Evolutionary conservation across 1,139 yeast species (phyloP), one percentile per base, ranked within the genome.

Genomic region (Meyerozyma elateridarum): DNA sequence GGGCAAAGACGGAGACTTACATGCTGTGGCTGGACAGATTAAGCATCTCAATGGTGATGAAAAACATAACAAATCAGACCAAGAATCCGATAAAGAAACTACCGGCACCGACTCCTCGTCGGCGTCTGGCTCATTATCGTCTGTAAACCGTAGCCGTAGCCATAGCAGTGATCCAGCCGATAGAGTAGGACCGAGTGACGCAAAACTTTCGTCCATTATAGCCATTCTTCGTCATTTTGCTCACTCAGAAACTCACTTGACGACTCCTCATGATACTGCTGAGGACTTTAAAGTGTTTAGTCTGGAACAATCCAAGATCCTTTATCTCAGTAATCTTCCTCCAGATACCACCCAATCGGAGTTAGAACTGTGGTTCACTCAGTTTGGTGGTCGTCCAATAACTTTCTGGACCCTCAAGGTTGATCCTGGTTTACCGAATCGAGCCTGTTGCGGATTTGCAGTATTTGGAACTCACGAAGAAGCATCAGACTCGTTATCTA

Each of bases 401-500:
- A 93, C 95, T 6, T 85, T 87, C 51, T 87, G 96, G 96, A 79
- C 93, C 1, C 65, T 88, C 35, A 80, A 81, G 48, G 36, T 31
- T 26, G 25, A 22, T 13, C 15, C 29, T 20, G 30, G 33, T 11
- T 62, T 64, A 36, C 60, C 72, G 2, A 61, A 71, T 8, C n/a
- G n/a, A n/a, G n/a, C n/a, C n/a, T n/a, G n/a, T n/a, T 67, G 84
- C 4, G 96, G 96, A 1, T 89, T 87, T 67, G 95, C 85, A 1
- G 82, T 87, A 8, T 88, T 88, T 53, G 70, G 81, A 2, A 70
- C 83, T 5, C 96, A 88, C 54, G 95, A 85, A 46, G 95, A 85
- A 46, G 96, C 96, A 0, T 63, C 75, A 1, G 91, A 85, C 44
- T 73, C 87, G 2, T 62, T 89, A 33, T 65, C 76, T 1, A 71